Evolutionary conservation across 179 eudicot genomes (phyloP).

Genomic region (Beta lomatogona): DNA sequence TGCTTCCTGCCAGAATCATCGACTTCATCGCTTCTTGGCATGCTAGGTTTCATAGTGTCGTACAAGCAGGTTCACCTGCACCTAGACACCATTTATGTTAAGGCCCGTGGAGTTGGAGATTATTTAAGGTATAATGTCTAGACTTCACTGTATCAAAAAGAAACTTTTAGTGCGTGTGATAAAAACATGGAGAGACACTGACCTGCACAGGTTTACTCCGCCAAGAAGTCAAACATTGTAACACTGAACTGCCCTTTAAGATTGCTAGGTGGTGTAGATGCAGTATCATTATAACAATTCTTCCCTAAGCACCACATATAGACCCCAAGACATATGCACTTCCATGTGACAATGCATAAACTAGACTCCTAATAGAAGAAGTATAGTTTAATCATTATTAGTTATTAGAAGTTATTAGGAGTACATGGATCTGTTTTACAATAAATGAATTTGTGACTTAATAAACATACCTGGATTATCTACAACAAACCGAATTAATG

Average conservation of each 20-base stretch:
- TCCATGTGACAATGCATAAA: slow-evolving; percentile 81
- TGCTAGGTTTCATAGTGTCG: not conserved
- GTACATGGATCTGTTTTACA: not conserved
- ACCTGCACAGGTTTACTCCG: not conserved
- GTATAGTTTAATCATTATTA: not conserved
- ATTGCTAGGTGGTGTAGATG: not conserved
- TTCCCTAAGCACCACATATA: slow-evolving; percentile 47
- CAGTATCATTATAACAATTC: not conserved
- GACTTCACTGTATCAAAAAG: not conserved
- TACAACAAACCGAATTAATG: slow-evolving; percentile 66
- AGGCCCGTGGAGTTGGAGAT: not conserved
- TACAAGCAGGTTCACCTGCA: slow-evolving; percentile 11
- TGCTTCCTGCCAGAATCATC: not conserved
- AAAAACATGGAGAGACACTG: not conserved
- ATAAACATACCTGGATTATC: slow-evolving; percentile 65
- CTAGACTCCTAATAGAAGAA: slow-evolving; percentile 54
- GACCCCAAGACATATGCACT: slow-evolving; percentile 71
- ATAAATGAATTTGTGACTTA: not conserved
- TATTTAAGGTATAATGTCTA: not conserved
- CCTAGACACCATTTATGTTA: not conserved
- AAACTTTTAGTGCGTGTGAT: not conserved
- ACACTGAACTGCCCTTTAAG: not conserved
- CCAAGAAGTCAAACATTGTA: not conserved
- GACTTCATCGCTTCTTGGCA: not conserved
- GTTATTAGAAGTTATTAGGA: not conserved